phyloP scores from a whole-genome alignment of 352 stramenopile species.

The Globisporangium nodosum region DNA sequence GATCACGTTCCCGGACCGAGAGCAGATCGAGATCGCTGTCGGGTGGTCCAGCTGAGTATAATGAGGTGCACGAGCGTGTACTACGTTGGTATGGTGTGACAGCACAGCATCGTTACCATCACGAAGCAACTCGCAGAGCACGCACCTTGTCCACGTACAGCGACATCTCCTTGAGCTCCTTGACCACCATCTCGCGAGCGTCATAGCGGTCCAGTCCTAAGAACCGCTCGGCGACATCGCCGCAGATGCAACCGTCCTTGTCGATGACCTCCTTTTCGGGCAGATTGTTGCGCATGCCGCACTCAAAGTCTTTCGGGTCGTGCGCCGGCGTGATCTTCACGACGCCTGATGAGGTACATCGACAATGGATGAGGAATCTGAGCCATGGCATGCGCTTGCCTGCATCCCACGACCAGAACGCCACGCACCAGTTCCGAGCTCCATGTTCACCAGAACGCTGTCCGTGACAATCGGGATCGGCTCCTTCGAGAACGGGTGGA shows the following conservation, averaged over 20 bases:
- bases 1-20: conserved; percentile 97
- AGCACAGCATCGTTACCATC: neutral
- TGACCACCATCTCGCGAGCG: conserved; percentile 86
- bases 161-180: conserved; percentile 82
- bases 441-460: conserved; percentile 96
- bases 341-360: conserved; percentile 31
- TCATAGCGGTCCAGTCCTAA: conserved; percentile 95
- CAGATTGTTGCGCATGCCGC: conserved; percentile 93
- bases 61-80: too few relatives aligned
- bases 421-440: conserved; percentile 94
- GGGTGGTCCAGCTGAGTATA: conserved; percentile 52
- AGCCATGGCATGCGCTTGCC: neutral
- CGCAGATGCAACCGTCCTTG: conserved; percentile 60
- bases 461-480: conserved; percentile 96
- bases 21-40: conserved; percentile 94
- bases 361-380: neutral
- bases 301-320: conserved; percentile 99
- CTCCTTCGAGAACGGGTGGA: conserved; percentile 92
- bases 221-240: conserved; percentile 78
- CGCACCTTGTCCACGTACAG: conserved; percentile 93
- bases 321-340: conserved; percentile 98
- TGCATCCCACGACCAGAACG: neutral
- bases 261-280: conserved; percentile 69
- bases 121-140: conserved; percentile 6
- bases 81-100: too few relatives aligned